Percentiles rank a stretch among this genome's conserved stretches.
These are phyloP conservation scores for Dichotomocladium elegans DNA, from an alignment of 371 early-diverging fungal species.

Conservation along the genomic window DNA sequence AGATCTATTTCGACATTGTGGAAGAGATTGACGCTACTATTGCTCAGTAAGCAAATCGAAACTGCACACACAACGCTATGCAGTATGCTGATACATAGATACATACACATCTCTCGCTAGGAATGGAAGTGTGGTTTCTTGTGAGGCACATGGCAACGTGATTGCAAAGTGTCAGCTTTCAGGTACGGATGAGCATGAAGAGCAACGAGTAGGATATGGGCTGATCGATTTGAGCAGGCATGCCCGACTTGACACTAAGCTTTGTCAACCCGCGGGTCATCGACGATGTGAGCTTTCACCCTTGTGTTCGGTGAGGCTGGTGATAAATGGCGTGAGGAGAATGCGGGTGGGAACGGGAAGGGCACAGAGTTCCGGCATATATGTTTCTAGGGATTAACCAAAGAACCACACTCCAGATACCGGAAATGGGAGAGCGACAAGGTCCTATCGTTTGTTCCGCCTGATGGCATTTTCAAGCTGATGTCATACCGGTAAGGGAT, in stretches of 20 bases:
- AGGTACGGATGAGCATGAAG: conserved; percentile 36
- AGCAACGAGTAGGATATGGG: neutral
- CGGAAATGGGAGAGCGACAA: conserved; percentile 80
- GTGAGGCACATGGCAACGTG: conserved; percentile 79
- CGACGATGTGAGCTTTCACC: conserved; percentile 87
- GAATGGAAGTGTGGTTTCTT: conserved; percentile 69
- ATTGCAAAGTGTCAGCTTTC: conserved; percentile 73
- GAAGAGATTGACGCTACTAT: conserved; percentile 87
- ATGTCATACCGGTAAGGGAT: conserved; percentile 72
- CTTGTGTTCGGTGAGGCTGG: conserved; percentile 77
- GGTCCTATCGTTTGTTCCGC: conserved; percentile 87
- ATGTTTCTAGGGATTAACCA: neutral
- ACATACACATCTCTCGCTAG: too few species aligned
- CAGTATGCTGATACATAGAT: too few species aligned
- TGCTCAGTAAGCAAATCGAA: conserved; percentile 64
- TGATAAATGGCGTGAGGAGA: too few species aligned
- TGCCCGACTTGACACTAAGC: conserved; percentile 82
- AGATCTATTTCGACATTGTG: conserved; percentile 88
- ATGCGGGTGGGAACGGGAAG: neutral
- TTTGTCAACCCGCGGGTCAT: conserved; percentile 72
- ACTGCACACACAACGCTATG: too few species aligned
- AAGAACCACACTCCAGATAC: conserved; percentile 21
- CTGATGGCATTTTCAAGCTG: conserved; percentile 88
- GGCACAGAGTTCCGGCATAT: too few species aligned
- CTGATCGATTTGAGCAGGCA: conserved; percentile 39